Evolutionary conservation across 2,329 filamentous ascomycete species (phyloP).

Genomic region (Paecilomyces fulvus): DNA sequence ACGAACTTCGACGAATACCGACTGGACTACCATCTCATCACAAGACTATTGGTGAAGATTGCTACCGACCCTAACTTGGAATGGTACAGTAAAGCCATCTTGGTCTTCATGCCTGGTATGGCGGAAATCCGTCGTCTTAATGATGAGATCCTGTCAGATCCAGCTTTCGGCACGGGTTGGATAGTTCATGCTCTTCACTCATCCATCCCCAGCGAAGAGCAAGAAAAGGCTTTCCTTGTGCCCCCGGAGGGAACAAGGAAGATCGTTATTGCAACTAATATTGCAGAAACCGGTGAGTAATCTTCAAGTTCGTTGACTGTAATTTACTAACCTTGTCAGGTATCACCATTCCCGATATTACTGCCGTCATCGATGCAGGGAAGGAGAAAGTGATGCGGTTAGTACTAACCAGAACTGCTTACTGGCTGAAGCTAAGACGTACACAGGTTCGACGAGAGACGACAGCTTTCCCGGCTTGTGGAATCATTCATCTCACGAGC

Average conservation of each 20-base stretch:
- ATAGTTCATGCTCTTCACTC: slow-evolving; percentile 86
- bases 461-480: slow-evolving; percentile 81
- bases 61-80: slow-evolving; percentile 58
- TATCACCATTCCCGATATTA: slow-evolving; percentile 97
- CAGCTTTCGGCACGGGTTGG: slow-evolving; percentile 68
- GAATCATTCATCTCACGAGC: slow-evolving; percentile 94
- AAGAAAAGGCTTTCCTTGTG: slow-evolving; percentile 83
- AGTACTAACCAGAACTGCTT: slow-evolving; percentile 1
- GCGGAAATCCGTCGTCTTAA: slow-evolving; percentile 86
- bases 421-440: slow-evolving; percentile 5
- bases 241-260: slow-evolving; percentile 78
- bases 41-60: slow-evolving; percentile 68
- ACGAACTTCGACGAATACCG: slow-evolving; percentile 79
- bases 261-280: slow-evolving; percentile 94
- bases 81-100: slow-evolving; percentile 75
- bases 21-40: slow-evolving; percentile 80
- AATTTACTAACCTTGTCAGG: slow-evolving; percentile 12
- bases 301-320: not conserved
- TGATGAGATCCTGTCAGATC: slow-evolving; percentile 71
- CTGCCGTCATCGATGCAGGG: slow-evolving; percentile 90
- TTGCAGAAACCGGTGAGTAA: slow-evolving; percentile 73
- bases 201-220: slow-evolving; percentile 89
- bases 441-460: slow-evolving; percentile 75
- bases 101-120: slow-evolving; percentile 93
- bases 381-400: slow-evolving; percentile 88